Percentiles rank a stretch among this genome's conserved stretches.
Conservation (phyloP, 108 stramenopile species). For the Asterionellopsis glacialis region DNA sequence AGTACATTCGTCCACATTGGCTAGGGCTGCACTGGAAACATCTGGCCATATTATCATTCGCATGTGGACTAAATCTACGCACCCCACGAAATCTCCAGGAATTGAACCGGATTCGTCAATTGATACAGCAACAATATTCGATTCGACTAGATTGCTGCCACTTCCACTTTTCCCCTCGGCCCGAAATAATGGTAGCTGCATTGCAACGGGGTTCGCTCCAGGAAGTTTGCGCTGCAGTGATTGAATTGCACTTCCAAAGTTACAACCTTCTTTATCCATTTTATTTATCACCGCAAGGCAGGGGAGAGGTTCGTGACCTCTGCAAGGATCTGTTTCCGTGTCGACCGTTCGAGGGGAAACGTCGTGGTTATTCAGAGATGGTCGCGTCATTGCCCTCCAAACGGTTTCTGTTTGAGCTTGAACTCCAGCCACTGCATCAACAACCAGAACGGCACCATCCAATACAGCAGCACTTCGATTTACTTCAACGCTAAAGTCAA, state of each 20-base stretch:
- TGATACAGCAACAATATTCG: conserved; percentile 25
- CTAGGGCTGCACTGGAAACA: conserved; percentile 7
- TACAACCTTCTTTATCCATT: conserved; percentile 96
- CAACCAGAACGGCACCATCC: conserved; percentile 95
- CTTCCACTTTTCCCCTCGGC: conserved; percentile 2
- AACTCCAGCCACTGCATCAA: conserved; percentile 97
- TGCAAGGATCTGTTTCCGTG: neutral
- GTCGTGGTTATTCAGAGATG: conserved; percentile 49
- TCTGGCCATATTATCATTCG: conserved; percentile 87
- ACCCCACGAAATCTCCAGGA: conserved; percentile 78
- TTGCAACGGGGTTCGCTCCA: conserved; percentile 66
- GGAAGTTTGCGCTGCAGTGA: conserved; percentile 73
- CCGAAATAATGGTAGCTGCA: conserved; percentile 74
- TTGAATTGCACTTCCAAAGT: conserved; percentile 77
- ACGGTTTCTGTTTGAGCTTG: conserved; percentile 98
- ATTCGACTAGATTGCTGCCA: conserved; percentile 1
- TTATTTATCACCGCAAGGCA: conserved; percentile 94
- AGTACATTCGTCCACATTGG: conserved; percentile 62
- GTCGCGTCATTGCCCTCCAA: conserved; percentile 85
- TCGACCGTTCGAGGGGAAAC: neutral
- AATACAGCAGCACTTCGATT: conserved; percentile 94
- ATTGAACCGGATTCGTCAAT: conserved; percentile 5
- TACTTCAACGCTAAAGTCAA: conserved; percentile 98
- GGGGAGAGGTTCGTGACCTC: conserved; percentile 78
- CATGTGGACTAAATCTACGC: conserved; percentile 93